Conservation (phyloP, 1,284 basidiomycete genomes). For the Apiotrichum porosum region DNA sequence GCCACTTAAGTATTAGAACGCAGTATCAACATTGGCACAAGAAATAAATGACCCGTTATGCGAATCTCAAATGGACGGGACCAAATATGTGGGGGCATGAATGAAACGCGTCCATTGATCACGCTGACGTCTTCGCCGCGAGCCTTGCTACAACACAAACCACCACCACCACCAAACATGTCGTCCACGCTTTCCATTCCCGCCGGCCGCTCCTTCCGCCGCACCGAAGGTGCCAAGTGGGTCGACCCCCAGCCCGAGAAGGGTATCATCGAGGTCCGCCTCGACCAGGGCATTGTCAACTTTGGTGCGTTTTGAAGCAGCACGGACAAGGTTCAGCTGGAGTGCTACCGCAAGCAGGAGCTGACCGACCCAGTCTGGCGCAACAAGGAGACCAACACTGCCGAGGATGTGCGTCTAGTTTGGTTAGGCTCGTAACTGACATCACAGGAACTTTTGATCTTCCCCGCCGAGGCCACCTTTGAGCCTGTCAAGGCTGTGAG, state of each 20-base stretch:
- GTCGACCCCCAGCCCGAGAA: constrained; percentile 46
- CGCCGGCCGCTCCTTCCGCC: constrained; percentile 40
- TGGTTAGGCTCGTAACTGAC: constrained; percentile 4
- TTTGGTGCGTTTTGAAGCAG: constrained; percentile 36
- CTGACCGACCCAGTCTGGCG: constrained; percentile 46
- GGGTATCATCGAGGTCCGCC: constrained; percentile 38
- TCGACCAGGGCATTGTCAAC: constrained; percentile 42
- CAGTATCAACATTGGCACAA: too few relatives aligned
- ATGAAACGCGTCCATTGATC: too few relatives aligned
- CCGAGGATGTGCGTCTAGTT: constrained; percentile 44
- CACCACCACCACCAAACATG: constrained; percentile 15
- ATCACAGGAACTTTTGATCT: constrained; percentile 43
- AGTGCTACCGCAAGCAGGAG: too few relatives aligned
- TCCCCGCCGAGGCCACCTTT: constrained; percentile 48
- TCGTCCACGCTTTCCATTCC: constrained; percentile 34
- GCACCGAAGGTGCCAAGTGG: constrained; percentile 38
- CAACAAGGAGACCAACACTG: constrained; percentile 24
- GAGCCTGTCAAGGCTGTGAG: constrained; percentile 38
- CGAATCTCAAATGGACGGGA: too few relatives aligned
- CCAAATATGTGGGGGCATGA: too few relatives aligned
- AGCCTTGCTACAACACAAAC: neutral
- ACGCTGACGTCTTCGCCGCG: constrained; percentile 5
- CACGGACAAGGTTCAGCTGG: neutral
- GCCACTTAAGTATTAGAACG: too few relatives aligned
- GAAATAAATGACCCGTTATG: too few relatives aligned